A percentile compares a stretch with the other conserved stretches of the same genome.
These are phyloP conservation scores for Clarireedia homoeocarpa DNA, from an alignment of 2,329 filamentous ascomycete species.

Conservation along the genomic window DNA sequence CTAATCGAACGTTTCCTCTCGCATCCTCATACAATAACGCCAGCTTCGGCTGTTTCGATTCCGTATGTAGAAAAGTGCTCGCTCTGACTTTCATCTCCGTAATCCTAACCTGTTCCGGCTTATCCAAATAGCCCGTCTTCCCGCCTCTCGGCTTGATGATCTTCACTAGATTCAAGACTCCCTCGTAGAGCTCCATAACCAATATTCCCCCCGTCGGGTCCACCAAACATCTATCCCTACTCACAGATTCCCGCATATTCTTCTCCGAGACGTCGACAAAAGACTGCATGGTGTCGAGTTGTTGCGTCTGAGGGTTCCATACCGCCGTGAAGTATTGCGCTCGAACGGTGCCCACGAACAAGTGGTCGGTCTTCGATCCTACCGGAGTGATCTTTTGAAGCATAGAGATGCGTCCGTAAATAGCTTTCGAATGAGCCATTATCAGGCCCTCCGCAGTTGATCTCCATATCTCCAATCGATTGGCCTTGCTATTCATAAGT, in stretches of 20 bases:
- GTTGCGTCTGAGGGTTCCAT: slow-evolving; percentile 58
- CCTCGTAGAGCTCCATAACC: slow-evolving; percentile 61
- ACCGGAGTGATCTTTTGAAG: slow-evolving; percentile 72
- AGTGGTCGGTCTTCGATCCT: slow-evolving; percentile 67
- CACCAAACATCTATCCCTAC: slow-evolving; percentile 73
- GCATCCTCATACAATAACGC: slow-evolving; percentile 60
- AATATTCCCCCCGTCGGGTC: slow-evolving; percentile 69
- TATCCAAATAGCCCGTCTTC: slow-evolving; percentile 48
- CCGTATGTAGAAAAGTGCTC: slow-evolving; percentile 55
- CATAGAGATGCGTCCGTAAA: slow-evolving; percentile 84
- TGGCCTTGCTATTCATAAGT: slow-evolving; percentile 57
- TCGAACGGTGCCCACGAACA: slow-evolving; percentile 87
- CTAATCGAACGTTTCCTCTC: slow-evolving; percentile 47
- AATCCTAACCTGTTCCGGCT: slow-evolving; percentile 53
- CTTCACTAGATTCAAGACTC: slow-evolving; percentile 56
- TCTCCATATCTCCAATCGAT: slow-evolving; percentile 78
- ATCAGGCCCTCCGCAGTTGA: slow-evolving; percentile 53
- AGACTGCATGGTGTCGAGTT: slow-evolving; percentile 42
- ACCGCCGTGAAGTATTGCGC: slow-evolving; percentile 84
- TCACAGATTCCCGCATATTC: slow-evolving; percentile 69
- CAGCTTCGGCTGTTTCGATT: slow-evolving; percentile 47
- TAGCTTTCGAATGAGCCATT: slow-evolving; percentile 59
- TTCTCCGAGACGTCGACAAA: slow-evolving; percentile 49
- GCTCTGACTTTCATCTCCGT: slow-evolving; percentile 60
- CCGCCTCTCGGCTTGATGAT: slow-evolving; percentile 47